Evolutionary conservation across 1,284 basidiomycete genomes (phyloP), one percentile per base, ranked within the genome.

Genomic region (Boletus subluridellus): DNA sequence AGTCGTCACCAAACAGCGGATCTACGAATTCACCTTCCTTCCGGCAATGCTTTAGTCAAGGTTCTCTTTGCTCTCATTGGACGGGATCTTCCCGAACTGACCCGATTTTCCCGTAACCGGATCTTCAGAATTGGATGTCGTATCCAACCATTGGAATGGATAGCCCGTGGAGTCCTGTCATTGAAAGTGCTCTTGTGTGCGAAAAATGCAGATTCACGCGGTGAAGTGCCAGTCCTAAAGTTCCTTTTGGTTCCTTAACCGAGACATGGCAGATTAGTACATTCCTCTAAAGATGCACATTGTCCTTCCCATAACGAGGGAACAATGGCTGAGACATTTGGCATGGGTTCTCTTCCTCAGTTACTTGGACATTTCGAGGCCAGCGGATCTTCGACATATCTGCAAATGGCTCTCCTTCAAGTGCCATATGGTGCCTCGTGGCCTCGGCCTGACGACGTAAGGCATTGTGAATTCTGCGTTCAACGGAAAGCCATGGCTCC

Each of bases 241-340:
- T 46, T 46, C 60, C 32, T 55, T 32, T 52, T 52, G 14, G 51
- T 61, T 57, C 58, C 59, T 65, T 62, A 61, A 70, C 61, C 58
- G 60, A 67, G 52, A 58, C 54, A 55, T 38, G 46, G 55, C 65
- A 67, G 65, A 65, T 66, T 42, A 61, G 57, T 63, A 41, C 26
- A 48, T 60, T 15, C 60, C 52, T 52, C 63, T 54, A 59, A 61
- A 59, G 46, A 50, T 47, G 62, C 56, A 68, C 69, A 63, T 70
- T 70, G 69, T 63, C 52, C 61, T 67, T 73, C 26, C 70, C 67
- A 65, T 70, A 71, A 68, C 21, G 26, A 67, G 72, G 59, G 59
- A 61, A 73, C 71, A 70, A 67, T 59, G 68, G 3, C 54, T 60
- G 66, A 65, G 66, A 69, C 66, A 60, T 50, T 39, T n/a, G 14